A percentile compares a stretch with the other conserved stretches of the same genome.
phyloP scores from a whole-genome alignment of 2,329 filamentous ascomycete species.

The Sporothrix luriei region DNA sequence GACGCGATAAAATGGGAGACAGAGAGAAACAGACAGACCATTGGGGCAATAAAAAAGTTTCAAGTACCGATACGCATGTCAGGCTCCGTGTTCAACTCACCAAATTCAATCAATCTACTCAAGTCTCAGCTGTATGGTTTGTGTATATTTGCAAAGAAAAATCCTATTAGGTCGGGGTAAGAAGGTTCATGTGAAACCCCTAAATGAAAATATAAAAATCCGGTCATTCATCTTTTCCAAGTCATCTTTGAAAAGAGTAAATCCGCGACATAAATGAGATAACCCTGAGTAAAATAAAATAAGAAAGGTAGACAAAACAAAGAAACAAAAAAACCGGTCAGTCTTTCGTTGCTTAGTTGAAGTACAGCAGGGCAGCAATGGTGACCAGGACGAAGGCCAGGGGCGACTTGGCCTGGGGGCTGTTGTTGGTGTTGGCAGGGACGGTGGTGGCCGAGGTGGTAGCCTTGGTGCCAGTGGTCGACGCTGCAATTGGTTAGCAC shows the following conservation, averaged over 20 bases:
- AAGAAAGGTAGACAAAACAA: constrained; percentile 3
- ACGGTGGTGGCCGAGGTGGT: constrained; percentile 37
- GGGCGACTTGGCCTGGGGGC: constrained; percentile 46
- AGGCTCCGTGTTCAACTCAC: too few relatives aligned
- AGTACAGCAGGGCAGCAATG: constrained; percentile 48
- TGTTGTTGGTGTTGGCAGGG: constrained; percentile 43
- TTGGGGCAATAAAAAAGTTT: not conserved
- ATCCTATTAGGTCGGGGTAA: not conserved
- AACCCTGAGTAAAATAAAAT: not conserved
- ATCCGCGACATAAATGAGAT: constrained; percentile 16
- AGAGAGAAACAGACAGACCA: not conserved
- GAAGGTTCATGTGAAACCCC: not conserved
- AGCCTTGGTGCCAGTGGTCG: constrained; percentile 35
- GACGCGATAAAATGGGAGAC: not conserved
- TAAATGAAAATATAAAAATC: constrained; percentile 1
- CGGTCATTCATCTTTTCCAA: constrained; percentile 12
- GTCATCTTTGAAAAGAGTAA: constrained; percentile 8
- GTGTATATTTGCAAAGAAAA: constrained; percentile 17
- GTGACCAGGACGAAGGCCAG: constrained; percentile 48
- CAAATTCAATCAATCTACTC: not conserved
- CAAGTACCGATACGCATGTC: too few relatives aligned
- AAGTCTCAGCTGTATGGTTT: constrained; percentile 9
- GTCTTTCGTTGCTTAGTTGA: constrained; percentile 44
- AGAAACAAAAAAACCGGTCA: not conserved
- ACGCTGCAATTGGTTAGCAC: constrained; percentile 32